Base-by-base conservation (phyloP, 2,329 filamentous ascomycete species). In the Amauroascus verrucosus region DNA sequence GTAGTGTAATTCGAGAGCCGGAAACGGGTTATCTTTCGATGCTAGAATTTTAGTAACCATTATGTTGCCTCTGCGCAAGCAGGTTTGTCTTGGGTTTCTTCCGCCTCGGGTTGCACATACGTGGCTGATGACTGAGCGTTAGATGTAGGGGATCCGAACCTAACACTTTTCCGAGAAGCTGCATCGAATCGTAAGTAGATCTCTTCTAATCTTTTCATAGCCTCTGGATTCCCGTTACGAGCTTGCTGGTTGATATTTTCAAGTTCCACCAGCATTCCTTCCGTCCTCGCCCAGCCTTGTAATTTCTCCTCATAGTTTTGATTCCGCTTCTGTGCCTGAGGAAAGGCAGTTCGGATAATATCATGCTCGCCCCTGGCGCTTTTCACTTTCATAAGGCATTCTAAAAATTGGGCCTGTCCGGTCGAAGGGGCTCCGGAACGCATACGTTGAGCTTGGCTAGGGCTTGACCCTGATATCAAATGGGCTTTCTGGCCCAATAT, bases 401-500 rank as follows among this genome's bases (percentile, higher is more conserved):
- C 79, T 1, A 88, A 68, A 62, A 88, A 88, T 14, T 63, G 64
- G 1, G 70, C 70, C 61, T 78, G 76, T 40, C 72, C 69, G 38
- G 70, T 70, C 18, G 66, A 63, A 13, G 64, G 58, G 0, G 59
- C 57, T 18, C n/a, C 51, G 24, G 40, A 54, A 26, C 14, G 54
- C 48, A 41, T 26, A n/a, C 38, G 45, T 47, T 26, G 13, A n/a
- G 14, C 44, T 33, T 48, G 49, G 20, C 11, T 51, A 32, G 16
- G 26, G 44, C 66, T 62, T 2, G 67, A 57, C 35, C 72, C 75
- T 18, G 76, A 74, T 45, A 75, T 74, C 13, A 88, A 67, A 35
- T 78, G 75, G 56, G 81, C 80, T 57, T 84, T 82, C 30, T 74
- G 79, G 11, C 85, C 85, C 44, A 85, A 73, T 55, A 94, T 79